phyloP scores from a whole-genome alignment of 2,329 filamentous ascomycete species.

The Diaporthe sp. region DNA sequence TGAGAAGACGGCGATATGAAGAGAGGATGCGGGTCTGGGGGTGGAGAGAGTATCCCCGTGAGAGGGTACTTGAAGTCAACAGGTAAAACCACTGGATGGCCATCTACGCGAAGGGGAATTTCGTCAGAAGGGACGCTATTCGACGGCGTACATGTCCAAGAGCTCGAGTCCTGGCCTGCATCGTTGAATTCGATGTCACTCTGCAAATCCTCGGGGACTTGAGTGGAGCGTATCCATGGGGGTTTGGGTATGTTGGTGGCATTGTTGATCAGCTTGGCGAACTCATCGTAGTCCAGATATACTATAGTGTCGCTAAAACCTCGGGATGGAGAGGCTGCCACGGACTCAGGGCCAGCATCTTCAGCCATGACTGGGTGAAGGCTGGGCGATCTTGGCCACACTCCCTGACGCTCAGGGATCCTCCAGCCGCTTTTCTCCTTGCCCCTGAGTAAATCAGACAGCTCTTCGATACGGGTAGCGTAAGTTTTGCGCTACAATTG shows the following conservation, averaged over 20 bases:
- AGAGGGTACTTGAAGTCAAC: neutral
- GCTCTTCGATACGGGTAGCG: too few relatives aligned
- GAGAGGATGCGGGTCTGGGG: neutral
- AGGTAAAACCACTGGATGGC: neutral
- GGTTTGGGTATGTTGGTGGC: neutral
- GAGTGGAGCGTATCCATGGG: neutral
- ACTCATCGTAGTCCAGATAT: neutral
- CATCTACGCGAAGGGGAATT: neutral
- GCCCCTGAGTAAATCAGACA: too few relatives aligned
- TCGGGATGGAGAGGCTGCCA: too few relatives aligned
- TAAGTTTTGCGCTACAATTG: too few relatives aligned
- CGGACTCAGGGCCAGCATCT: too few relatives aligned
- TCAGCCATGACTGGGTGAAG: too few relatives aligned
- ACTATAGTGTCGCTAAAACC: too few relatives aligned
- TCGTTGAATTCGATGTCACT: neutral
- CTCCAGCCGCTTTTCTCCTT: too few relatives aligned
- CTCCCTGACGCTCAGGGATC: too few relatives aligned
- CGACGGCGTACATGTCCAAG: neutral
- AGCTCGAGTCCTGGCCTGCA: accelerated
- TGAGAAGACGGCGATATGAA: neutral
- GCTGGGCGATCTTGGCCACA: too few relatives aligned
- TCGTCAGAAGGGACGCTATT: too few relatives aligned
- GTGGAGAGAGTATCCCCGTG: neutral
- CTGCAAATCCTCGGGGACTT: neutral
- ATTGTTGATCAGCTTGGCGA: neutral